A percentile compares a stretch with the other conserved stretches of the same genome.
Conservation (phyloP, 1,139 yeast species). For the Suhomyces atakaporum region DNA sequence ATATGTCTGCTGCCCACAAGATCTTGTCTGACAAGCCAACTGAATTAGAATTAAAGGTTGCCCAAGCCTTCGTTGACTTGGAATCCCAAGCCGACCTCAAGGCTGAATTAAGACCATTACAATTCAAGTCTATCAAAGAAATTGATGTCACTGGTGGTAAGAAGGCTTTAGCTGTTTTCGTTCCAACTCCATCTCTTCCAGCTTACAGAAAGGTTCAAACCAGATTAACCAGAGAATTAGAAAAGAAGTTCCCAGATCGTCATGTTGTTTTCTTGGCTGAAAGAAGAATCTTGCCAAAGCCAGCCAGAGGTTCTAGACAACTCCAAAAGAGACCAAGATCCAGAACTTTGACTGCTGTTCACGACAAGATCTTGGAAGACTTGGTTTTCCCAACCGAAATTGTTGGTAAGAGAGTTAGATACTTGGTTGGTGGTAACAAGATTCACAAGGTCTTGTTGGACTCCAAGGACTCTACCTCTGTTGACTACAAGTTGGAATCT, state of each 20-base stretch:
- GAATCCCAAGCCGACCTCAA: conserved; percentile 95
- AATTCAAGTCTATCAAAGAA: conserved; percentile 98
- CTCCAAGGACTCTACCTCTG: conserved; percentile 96
- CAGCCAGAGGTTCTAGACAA: conserved; percentile 87
- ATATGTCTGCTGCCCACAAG: conserved; percentile 95
- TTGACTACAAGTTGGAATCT: conserved; percentile 98
- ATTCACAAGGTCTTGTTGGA: conserved; percentile 97
- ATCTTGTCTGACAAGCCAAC: conserved; percentile 89
- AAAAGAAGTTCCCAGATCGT: conserved; percentile 99
- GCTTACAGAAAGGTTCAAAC: conserved; percentile 97
- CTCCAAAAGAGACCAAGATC: conserved; percentile 99
- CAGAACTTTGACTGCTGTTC: conserved; percentile 98
- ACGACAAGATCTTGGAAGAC: conserved; percentile 98
- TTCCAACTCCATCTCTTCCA: conserved; percentile 92
- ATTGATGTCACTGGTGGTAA: conserved; percentile 98
- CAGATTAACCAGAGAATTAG: conserved; percentile 98
- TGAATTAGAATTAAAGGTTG: conserved; percentile 99
- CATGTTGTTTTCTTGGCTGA: conserved; percentile 99
- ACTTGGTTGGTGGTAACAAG: conserved; percentile 98
- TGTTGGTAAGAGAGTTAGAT: conserved; percentile 98
- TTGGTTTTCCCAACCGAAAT: conserved; percentile 99
- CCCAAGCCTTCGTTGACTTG: conserved; percentile 97
- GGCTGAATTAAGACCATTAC: conserved; percentile 98
- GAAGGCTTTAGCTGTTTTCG: conserved; percentile 97
- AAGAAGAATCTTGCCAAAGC: conserved; percentile 99